phyloP scores from a whole-genome alignment of 2,329 filamentous ascomycete species.

The Monosporascus sp. region DNA sequence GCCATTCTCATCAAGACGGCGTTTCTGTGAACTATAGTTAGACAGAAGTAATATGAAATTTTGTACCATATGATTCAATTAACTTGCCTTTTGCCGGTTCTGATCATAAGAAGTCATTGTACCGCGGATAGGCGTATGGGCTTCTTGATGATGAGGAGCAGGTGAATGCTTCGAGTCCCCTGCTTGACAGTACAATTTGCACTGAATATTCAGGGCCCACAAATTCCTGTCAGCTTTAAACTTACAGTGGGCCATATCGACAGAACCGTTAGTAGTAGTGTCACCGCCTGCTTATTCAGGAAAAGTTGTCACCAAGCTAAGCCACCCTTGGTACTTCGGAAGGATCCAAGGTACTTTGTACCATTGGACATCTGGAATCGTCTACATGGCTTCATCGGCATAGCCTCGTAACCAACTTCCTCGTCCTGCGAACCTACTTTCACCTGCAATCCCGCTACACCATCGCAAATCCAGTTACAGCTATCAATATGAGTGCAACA shows the following conservation, averaged over 20 bases:
- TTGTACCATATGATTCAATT: not conserved
- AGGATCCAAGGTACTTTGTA: no score
- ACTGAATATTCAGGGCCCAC: conserved; percentile 1
- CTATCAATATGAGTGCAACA: conserved; percentile 35
- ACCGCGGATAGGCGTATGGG: not conserved
- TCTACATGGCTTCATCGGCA: not conserved
- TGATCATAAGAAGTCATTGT: conserved; percentile 22
- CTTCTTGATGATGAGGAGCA: not conserved
- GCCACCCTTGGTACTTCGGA: no score
- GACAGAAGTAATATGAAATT: not conserved
- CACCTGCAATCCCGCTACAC: conserved; percentile 1
- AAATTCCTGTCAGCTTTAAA: not conserved
- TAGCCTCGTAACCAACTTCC: not conserved
- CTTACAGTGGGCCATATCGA: conserved; percentile 11
- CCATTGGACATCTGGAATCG: not conserved
- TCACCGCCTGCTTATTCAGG: conserved; percentile 13
- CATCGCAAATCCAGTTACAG: not conserved
- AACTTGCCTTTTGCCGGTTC: conserved; percentile 22
- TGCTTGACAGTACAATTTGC: conserved; percentile 2
- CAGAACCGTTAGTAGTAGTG: conserved; percentile 21
- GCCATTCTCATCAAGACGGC: conserved; percentile 41
- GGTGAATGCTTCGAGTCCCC: conserved; percentile 8
- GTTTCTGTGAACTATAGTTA: conserved; percentile 36
- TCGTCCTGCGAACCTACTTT: not conserved
- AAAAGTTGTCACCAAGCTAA: conserved; percentile 1